These are phyloP conservation scores for Auriculariales sp. DNA, from an alignment of 768 basidiomycete genomes.

Conservation along the genomic window DNA sequence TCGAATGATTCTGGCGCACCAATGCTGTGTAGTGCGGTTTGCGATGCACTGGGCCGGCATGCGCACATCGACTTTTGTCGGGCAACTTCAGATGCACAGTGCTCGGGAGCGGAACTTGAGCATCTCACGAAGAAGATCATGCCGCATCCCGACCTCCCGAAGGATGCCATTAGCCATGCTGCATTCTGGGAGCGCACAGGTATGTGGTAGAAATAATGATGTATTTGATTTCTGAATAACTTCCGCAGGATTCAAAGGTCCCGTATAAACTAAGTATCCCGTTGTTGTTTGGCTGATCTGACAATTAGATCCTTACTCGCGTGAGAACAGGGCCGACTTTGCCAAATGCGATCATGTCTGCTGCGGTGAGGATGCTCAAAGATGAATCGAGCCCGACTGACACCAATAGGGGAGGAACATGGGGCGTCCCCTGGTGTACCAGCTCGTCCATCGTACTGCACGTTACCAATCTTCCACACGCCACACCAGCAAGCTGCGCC, in stretches of 20 bases:
- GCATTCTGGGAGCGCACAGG: slow-evolving; percentile 47
- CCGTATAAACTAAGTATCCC: background rate
- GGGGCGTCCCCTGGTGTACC: slow-evolving; percentile 20
- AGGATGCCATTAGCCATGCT: slow-evolving; percentile 40
- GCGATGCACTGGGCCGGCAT: slow-evolving; percentile 40
- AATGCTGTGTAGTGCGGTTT: slow-evolving; percentile 47
- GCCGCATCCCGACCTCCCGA: slow-evolving; percentile 31
- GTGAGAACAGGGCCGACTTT: slow-evolving; percentile 40
- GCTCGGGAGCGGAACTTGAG: slow-evolving; percentile 28
- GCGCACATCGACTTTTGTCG: no score
- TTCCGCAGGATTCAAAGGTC: slow-evolving; percentile 39
- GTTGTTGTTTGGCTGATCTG: background rate
- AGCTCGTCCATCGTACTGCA: slow-evolving; percentile 39
- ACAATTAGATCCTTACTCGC: slow-evolving; percentile 38
- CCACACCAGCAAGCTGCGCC: slow-evolving; percentile 13
- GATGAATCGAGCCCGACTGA: background rate
- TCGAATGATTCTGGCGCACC: slow-evolving; percentile 33
- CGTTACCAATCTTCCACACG: slow-evolving; percentile 37
- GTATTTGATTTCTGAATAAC: background rate
- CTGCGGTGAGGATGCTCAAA: background rate
- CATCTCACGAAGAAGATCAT: slow-evolving; percentile 29
- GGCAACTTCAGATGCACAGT: slow-evolving; percentile 20
- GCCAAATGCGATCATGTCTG: slow-evolving; percentile 30
- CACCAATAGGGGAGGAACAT: slow-evolving; percentile 35
- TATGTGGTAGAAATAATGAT: no score